Evolutionary conservation across 2,329 filamentous ascomycete genomes (phyloP), one percentile per base, ranked within the genome.

Genomic region (Fusarium lyarnte): DNA sequence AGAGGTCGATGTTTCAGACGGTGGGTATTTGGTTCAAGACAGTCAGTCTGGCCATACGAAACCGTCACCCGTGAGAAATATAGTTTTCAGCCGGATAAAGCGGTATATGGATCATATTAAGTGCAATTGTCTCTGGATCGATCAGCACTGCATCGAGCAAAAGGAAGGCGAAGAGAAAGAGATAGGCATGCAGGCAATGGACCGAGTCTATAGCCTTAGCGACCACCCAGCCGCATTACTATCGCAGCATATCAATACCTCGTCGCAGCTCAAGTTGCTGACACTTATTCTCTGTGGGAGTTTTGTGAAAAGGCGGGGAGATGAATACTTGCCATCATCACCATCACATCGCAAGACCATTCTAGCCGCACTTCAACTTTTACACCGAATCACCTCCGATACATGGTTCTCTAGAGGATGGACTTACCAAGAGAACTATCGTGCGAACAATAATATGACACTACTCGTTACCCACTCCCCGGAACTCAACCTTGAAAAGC

Each of bases 41-140:
- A 9, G 43, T 1, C 0, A 14, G 9, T 42, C 46, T 8, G 23
- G 58, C 4, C 6, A 29, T 0, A 0, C 1, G 2, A 1, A 9
- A 9, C 19, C 29, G 2, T 60, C 58, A 21, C 21, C 46, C 1
- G 36, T 53, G 1, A 60, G 58, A 27, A 3, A 54, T 8, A 21
- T 2, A 0, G 36, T 43, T 4, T 43, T 60, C 13, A 54, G 29
- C n/a, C 6, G 38, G 9, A 54, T 54, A 0, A 33, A 16, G 14
- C 19, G 38, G 1, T 60, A 53, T 14, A 60, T 60, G 47, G 13
- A 60, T 19, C 2, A 35, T 17, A 3, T 23, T 0, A 3, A 16
- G 2, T 52, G 17, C 23, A 3, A 16, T 9, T 23, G 25, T 21
- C n/a, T 51, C 1, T 35, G 47, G 47, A 51, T 51, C 0, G 31